These are phyloP conservation scores for Kregervanrija delftensis DNA, from an alignment of 805 yeast genomes.

Conservation along the genomic window DNA sequence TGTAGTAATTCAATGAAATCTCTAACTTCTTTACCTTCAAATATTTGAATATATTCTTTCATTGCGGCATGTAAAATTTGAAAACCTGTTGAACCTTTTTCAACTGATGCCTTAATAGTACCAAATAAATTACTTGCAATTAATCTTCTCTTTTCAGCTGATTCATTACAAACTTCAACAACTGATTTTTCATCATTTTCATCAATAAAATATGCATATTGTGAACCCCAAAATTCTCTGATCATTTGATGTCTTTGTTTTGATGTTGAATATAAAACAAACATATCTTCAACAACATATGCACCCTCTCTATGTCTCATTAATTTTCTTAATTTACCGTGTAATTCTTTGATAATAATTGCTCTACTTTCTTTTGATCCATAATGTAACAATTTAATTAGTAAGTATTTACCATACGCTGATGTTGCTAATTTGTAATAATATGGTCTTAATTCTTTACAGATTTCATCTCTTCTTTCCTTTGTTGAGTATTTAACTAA, in stretches of 20 bases:
- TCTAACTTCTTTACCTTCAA: constrained; percentile 61
- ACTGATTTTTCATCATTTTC: constrained; percentile 58
- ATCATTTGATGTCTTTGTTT: constrained; percentile 87
- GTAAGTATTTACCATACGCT: constrained; percentile 86
- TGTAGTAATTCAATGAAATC: constrained; percentile 77
- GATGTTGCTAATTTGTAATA: constrained; percentile 82
- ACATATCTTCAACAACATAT: constrained; percentile 91
- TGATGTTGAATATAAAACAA: constrained; percentile 72
- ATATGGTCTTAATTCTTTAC: constrained; percentile 62
- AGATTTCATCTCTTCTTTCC: constrained; percentile 68
- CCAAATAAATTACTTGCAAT: constrained; percentile 71
- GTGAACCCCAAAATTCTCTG: constrained; percentile 95
- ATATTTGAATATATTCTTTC: constrained; percentile 76
- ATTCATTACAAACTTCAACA: constrained; percentile 56
- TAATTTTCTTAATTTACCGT: constrained; percentile 82
- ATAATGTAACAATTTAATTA: constrained; percentile 85
- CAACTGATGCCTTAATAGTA: constrained; percentile 84
- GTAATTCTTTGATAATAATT: constrained; percentile 72
- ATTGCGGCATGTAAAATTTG: constrained; percentile 94
- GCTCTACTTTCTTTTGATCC: constrained; percentile 81
- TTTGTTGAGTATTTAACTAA: constrained; percentile 79
- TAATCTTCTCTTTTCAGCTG: constrained; percentile 70
- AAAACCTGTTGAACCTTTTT: constrained; percentile 94
- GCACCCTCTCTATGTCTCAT: constrained; percentile 99
- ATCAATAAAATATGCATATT: constrained; percentile 84